Evolutionary conservation across 2,329 filamentous ascomycete species (phyloP), one percentile per base, ranked within the genome.

Genomic region (Claviceps monticola): DNA sequence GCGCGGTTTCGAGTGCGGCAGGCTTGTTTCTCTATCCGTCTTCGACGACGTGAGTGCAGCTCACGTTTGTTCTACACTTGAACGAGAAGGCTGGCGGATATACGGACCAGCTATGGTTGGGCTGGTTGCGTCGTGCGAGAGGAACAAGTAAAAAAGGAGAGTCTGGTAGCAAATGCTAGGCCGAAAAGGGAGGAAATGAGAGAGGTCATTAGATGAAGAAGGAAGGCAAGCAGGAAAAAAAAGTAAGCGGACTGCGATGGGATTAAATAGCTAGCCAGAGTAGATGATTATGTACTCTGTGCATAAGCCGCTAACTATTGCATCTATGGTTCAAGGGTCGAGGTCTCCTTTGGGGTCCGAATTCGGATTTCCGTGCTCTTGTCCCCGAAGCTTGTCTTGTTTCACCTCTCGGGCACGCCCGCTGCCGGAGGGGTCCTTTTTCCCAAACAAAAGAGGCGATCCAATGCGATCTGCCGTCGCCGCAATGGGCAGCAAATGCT

Each of bases 1-100:
- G 29, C 9, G 29, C 9, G 1, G 29, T 11, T 29, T 9, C 9
- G 3, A 46, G 55, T 48, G 36, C 16, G 38, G 44, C 37, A 48
- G 51, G 17, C 38, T 47, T 38, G 37, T 13, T 37, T 44, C 38
- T 11, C 9, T 14, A 46, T 46, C n/a, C 45, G 52, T 51, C 39
- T 45, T 51, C 45, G 52, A 48, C 45, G 42, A 51, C 48, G 42
- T 29, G 49, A 46, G 48, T 36, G 46, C 48, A 46, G 26, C 38
- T 48, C 48, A 53, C 21, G 45, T 48, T 21, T 21, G 36, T 46
- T 39, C 21, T 3, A 52, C 19, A 54, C 46, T 38, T 50, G 29
- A 46, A 26, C n/a, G n/a, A 42, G 19, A 43, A 37, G 23, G 21
- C 36, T 9, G 51, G 3, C 46, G 38, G n/a, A 46, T 26, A 36